Conservation (phyloP, 345 rosid species). For the Corchorus olitorius region DNA sequence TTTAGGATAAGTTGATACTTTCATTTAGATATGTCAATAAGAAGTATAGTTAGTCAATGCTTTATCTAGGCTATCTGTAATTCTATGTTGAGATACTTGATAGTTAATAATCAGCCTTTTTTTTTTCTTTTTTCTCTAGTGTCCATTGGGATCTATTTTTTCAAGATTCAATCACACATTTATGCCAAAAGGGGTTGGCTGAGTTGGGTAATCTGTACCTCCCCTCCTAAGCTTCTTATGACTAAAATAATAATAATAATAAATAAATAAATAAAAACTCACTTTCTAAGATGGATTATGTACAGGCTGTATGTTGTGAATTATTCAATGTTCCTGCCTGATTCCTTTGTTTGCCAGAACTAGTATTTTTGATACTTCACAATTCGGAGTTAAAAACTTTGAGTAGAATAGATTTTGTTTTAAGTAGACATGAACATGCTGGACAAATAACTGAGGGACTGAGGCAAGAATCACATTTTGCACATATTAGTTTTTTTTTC, state of each 20-base stretch:
- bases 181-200: too few species aligned
- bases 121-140: not conserved
- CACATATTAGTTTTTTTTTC: not conserved
- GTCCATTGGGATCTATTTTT: not conserved
- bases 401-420: not conserved
- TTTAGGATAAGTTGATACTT: not conserved
- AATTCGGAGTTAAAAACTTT: not conserved
- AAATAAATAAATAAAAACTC: too few species aligned
- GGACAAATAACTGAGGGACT: not conserved
- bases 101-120: not conserved
- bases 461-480: not conserved
- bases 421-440: not conserved
- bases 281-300: not conserved
- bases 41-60: not conserved
- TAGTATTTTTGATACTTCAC: not conserved
- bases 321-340: not conserved
- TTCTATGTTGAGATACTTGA: not conserved
- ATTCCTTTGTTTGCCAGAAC: not conserved
- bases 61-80: not conserved
- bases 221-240: too few species aligned
- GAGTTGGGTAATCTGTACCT: too few species aligned
- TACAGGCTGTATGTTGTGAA: not conserved
- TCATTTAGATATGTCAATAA: not conserved
- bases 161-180: not conserved
- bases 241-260: too few species aligned